Evolutionary conservation across 75 land plant species (phyloP).

Genomic region (Selaginella moellendorffii): DNA sequence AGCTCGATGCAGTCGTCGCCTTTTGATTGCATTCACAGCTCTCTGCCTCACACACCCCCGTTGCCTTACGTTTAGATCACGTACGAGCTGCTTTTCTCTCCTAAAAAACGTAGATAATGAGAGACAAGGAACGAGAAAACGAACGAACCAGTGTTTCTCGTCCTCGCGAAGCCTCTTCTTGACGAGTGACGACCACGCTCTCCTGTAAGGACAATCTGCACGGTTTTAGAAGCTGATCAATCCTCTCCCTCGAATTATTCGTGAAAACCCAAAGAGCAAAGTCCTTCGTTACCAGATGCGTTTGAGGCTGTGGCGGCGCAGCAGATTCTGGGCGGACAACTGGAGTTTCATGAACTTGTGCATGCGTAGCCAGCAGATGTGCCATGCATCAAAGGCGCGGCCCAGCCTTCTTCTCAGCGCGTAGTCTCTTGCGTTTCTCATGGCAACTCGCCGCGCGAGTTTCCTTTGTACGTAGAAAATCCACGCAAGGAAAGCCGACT

Average conservation of each 20-base stretch:
- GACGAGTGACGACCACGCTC: slow-evolving; percentile 14
- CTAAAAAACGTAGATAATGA: slow-evolving; percentile 10
- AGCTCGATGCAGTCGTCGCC: slow-evolving; percentile 12
- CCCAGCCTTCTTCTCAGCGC: slow-evolving; percentile 3
- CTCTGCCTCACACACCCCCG: slow-evolving; percentile 9
- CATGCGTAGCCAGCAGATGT: neutral
- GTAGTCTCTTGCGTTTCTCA: slow-evolving; percentile 10
- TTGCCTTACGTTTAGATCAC: slow-evolving; percentile 13
- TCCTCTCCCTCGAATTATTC: too few species aligned
- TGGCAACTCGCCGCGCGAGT: neutral
- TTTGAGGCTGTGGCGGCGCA: slow-evolving; percentile 14
- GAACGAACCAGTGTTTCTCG: slow-evolving; percentile 15
- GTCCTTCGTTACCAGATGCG: slow-evolving; percentile 12
- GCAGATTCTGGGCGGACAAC: slow-evolving; percentile 13
- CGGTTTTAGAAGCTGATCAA: too few species aligned
- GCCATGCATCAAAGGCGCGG: slow-evolving; percentile 19
- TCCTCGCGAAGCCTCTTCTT: slow-evolving; percentile 4
- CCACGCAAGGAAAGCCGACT: slow-evolving; percentile 27
- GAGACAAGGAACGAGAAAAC: neutral
- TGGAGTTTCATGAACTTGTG: slow-evolving; percentile 12
- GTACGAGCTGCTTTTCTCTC: slow-evolving; percentile 16
- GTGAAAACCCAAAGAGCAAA: too few species aligned
- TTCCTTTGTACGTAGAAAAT: slow-evolving; percentile 14
- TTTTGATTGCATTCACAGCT: slow-evolving; percentile 6
- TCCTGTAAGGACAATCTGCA: slow-evolving; percentile 20